Evolutionary conservation across 1,139 yeast species (phyloP).

Genomic region (Nakaseomyces bracarensis): DNA sequence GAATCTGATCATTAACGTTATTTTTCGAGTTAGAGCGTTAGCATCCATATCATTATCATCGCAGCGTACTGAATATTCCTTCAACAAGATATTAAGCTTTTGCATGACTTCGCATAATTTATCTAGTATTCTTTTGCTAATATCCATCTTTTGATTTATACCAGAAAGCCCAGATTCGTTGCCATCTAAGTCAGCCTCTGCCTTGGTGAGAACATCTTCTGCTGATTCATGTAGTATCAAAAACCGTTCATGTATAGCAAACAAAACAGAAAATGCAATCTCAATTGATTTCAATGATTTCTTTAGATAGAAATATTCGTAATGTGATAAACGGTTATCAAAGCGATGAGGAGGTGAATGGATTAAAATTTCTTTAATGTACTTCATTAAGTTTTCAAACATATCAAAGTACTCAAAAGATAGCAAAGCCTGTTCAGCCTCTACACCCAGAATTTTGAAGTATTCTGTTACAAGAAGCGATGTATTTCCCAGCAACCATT

Average conservation of each 20-base stretch:
- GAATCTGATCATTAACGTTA: background rate
- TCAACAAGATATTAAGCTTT: background rate
- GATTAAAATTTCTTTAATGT: background rate
- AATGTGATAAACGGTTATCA: background rate
- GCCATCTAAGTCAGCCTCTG: background rate
- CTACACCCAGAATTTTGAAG: background rate
- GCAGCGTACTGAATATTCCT: background rate
- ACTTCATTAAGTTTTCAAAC: background rate
- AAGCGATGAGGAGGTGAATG: background rate
- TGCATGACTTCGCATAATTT: background rate
- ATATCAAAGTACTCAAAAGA: background rate
- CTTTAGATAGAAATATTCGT: background rate
- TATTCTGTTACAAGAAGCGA: background rate
- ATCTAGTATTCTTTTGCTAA: background rate
- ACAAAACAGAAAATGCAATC: background rate
- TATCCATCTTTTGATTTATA: background rate
- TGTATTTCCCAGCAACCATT: conserved; percentile 1
- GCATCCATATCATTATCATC: background rate
- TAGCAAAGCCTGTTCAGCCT: background rate
- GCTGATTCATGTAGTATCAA: background rate
- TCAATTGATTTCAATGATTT: background rate
- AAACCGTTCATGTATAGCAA: background rate
- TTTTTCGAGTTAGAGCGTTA: background rate
- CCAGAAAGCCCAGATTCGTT: background rate
- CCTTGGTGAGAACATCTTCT: background rate